Evolutionary conservation across 202 grass and related monocot species (phyloP).

Genomic region (Brachypodium distachyon): DNA sequence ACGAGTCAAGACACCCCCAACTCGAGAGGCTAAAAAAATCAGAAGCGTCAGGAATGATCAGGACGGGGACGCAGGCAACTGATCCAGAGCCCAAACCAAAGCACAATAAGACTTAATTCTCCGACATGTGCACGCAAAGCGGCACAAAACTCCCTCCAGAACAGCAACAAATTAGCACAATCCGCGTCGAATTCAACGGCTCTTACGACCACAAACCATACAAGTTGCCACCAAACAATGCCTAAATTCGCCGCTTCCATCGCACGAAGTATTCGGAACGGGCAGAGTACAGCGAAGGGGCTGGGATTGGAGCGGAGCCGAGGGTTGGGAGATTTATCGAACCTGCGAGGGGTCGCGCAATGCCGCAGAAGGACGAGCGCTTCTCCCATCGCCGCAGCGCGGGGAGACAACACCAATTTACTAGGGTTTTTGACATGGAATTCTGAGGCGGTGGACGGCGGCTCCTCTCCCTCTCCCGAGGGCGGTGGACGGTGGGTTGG

Average conservation of each 20-base stretch:
- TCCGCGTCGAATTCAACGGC: neutral
- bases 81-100: neutral
- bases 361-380: conserved; percentile 8
- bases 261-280: neutral
- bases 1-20: neutral
- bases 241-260: neutral
- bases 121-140: neutral
- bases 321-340: neutral
- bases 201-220: neutral
- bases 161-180: neutral
- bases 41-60: neutral
- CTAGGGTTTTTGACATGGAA: neutral
- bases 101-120: neutral
- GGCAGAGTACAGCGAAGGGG: neutral
- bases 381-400: conserved; percentile 18
- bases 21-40: neutral
- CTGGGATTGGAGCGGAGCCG: neutral
- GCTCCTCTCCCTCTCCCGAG: neutral
- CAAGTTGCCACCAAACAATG: neutral
- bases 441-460: neutral
- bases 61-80: neutral
- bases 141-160: neutral
- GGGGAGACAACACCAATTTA: neutral
- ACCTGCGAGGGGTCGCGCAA: conserved; percentile 20
- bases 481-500: neutral